Evolutionary conservation across 129 eudicot genomes (phyloP).

Genomic region (Cynara cardunculus): DNA sequence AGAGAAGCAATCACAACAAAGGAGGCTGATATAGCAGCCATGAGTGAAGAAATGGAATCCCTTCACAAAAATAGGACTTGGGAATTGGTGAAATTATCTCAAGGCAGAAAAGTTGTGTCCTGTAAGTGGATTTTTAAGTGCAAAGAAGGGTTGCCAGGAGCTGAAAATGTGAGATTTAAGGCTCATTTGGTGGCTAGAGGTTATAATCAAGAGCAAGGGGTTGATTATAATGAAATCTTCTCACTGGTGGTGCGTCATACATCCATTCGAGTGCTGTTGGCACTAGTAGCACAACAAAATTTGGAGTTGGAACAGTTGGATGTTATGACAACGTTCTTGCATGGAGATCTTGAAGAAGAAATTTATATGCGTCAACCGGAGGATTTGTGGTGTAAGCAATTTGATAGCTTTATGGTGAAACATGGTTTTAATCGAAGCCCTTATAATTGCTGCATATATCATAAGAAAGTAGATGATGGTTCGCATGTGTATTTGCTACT

Average conservation of each 20-base stretch:
- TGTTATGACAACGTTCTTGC: not conserved
- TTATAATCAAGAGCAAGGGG: not conserved
- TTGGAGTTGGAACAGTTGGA: not conserved
- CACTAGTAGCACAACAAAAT: not conserved
- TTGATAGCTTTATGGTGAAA: too few species aligned
- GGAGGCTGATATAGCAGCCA: too few species aligned
- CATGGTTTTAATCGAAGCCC: not conserved
- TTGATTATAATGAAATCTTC: constrained; percentile 5
- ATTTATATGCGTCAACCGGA: too few species aligned
- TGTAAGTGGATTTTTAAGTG: not conserved
- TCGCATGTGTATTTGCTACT: not conserved
- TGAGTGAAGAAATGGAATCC: too few species aligned
- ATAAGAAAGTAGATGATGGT: not conserved
- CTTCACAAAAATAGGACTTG: not conserved
- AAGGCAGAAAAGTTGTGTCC: too few species aligned
- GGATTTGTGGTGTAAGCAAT: too few species aligned
- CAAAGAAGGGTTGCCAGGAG: not conserved
- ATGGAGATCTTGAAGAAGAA: too few species aligned
- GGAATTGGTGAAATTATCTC: too few species aligned
- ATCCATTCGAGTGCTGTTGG: not conserved
- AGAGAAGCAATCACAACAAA: too few species aligned
- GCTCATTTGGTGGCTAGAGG: constrained; percentile 6
- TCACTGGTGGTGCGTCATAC: not conserved
- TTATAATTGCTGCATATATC: constrained; percentile 7
- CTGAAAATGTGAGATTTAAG: not conserved